Conservation (phyloP, 1,284 basidiomycete genomes). For the Vanrija pseudolonga region DNA sequence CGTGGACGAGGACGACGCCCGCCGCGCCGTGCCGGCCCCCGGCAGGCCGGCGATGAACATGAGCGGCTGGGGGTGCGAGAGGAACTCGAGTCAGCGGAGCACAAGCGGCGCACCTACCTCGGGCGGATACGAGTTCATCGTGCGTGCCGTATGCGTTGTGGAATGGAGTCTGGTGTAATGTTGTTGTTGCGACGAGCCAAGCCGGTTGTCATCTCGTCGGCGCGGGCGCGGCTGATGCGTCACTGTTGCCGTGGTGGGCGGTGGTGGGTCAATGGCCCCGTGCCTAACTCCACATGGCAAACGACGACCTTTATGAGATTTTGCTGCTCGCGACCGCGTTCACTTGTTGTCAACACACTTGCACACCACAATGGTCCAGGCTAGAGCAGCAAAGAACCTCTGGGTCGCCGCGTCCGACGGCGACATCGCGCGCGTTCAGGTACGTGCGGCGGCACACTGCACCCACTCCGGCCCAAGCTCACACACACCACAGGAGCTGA, state of each 20-base stretch:
- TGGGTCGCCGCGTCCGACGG: slow-evolving; percentile 91
- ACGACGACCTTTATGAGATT: background rate
- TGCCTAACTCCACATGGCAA: slow-evolving; percentile 1
- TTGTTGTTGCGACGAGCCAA: too few species aligned
- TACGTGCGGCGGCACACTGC: slow-evolving; percentile 16
- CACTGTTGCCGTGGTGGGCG: background rate
- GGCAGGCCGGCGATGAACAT: slow-evolving; percentile 87
- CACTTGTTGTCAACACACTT: background rate
- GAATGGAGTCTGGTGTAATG: background rate
- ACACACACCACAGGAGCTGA: slow-evolving; percentile 13
- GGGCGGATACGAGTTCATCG: slow-evolving; percentile 84
- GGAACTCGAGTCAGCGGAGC: slow-evolving; percentile 46
- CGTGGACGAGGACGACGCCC: background rate
- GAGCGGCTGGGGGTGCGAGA: slow-evolving; percentile 78
- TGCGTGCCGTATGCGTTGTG: slow-evolving; percentile 4
- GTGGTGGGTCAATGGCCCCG: background rate
- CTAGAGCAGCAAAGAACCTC: slow-evolving; percentile 61
- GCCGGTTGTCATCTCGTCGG: too few species aligned
- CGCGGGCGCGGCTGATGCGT: background rate
- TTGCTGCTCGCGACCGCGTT: background rate
- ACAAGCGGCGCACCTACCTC: slow-evolving; percentile 55
- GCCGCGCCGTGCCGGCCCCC: background rate
- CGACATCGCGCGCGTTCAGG: slow-evolving; percentile 56
- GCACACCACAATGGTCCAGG: slow-evolving; percentile 1
- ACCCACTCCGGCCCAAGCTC: background rate